Evolutionary conservation across 2,329 filamentous ascomycete genomes (phyloP), one percentile per base, ranked within the genome.

Genomic region (Paramyrothecium sp.): DNA sequence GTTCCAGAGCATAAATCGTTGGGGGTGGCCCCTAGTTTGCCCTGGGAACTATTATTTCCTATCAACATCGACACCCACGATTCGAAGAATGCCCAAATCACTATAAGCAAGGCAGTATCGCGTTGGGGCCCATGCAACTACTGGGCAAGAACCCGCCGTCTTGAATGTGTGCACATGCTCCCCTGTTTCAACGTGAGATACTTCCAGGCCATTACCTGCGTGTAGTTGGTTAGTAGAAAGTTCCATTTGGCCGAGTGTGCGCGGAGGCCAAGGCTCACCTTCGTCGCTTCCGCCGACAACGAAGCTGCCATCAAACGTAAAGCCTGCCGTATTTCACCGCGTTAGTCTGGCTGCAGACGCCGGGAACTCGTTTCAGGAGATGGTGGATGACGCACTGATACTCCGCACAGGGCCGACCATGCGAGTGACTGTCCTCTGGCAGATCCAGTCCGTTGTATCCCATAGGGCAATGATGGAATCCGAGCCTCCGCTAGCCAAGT

Each of bases 381-480:
- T n/a, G 2, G 8, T 30, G 26, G 26, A 30, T 4, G 51, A 75
- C 81, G 59, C 71, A 86, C 83, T 86, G 56, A 93, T 79, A 68
- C 84, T 90, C 66, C 85, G 82, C 26, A 93, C 86, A 3, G 89
- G 85, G 2, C 88, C 88, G 11, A 82, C 80, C 77, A 91, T 89
- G 64, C 84, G 81, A 38, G 86, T 86, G 47, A 92, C 78, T 1
- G 89, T 91, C 59, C 87, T 82, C 66, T 88, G 83, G 67, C 89
- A 92, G 56, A 90, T 85, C 89, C 89, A 92, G 63, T 90, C 87
- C 46, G 81, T 81, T 3, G 90, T 92, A 66, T 93, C 89, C 88
- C 90, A 94, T 3, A 94, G 77, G 5, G 88, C 81, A 62, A 93
- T 89, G 53, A 91, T 82, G 1, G 88, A 89, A 67, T 94, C 90